These are phyloP conservation scores for Lyophyllum semitale DNA, from an alignment of 768 basidiomycete genomes.

Conservation along the genomic window DNA sequence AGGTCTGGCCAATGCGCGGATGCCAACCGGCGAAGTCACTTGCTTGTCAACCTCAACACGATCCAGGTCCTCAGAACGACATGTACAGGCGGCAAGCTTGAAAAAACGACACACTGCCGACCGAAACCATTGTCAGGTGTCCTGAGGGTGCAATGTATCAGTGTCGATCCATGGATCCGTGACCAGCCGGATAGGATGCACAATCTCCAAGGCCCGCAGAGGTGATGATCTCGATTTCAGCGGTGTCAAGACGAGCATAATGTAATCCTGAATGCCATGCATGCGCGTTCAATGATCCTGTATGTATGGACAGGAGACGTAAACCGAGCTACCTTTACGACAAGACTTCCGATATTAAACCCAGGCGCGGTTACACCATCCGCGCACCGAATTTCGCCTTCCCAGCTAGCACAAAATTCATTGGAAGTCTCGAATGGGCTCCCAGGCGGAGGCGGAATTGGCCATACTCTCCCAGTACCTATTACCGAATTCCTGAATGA, in stretches of 20 bases:
- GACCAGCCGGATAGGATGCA: slow-evolving; percentile 53
- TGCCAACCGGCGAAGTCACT: neutral
- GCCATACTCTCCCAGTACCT: slow-evolving; percentile 47
- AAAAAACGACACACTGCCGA: neutral
- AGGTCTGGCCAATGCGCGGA: neutral
- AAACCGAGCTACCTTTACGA: slow-evolving; percentile 45
- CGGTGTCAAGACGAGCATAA: slow-evolving; percentile 50
- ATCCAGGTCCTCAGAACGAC: neutral
- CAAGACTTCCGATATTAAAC: slow-evolving; percentile 45
- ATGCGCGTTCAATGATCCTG: neutral
- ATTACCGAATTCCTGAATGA: slow-evolving; percentile 37
- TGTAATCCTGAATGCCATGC: slow-evolving; percentile 46
- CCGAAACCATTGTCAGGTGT: slow-evolving; percentile 23
- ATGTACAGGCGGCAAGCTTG: neutral
- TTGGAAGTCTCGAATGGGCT: slow-evolving; percentile 13
- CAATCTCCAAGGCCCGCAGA: slow-evolving; percentile 42
- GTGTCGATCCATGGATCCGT: slow-evolving; percentile 51
- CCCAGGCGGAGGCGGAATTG: slow-evolving; percentile 28
- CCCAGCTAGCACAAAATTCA: slow-evolving; percentile 51
- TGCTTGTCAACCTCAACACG: neutral
- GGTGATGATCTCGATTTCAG: slow-evolving; percentile 44
- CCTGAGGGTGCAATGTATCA: slow-evolving; percentile 36
- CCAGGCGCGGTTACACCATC: slow-evolving; percentile 41
- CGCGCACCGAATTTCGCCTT: slow-evolving; percentile 48
- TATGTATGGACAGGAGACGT: slow-evolving; percentile 3